A percentile compares a stretch with the other conserved stretches of the same genome.
Evolutionary conservation across 2,329 filamentous ascomycete genomes (phyloP).

Genomic region (Elsinoe australis): DNA sequence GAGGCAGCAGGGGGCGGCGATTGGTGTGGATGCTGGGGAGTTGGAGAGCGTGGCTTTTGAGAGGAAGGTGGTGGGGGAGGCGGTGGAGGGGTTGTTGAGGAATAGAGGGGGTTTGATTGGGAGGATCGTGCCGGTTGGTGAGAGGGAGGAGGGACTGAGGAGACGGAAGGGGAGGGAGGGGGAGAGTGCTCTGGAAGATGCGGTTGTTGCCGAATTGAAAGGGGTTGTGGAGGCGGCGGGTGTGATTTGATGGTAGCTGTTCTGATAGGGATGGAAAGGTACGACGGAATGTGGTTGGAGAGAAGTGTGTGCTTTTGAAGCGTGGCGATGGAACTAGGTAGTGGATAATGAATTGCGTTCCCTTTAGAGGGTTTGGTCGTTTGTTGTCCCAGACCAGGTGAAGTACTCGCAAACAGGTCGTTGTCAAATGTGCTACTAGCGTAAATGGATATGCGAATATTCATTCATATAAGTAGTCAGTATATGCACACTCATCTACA

Average conservation of each 20-base stretch:
- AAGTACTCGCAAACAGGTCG: no score
- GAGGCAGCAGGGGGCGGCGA: slow-evolving; percentile 55
- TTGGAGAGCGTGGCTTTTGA: slow-evolving; percentile 73
- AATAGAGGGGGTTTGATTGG: slow-evolving; percentile 58
- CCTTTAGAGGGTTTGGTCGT: no score
- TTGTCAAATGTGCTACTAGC: no score
- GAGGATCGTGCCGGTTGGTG: slow-evolving; percentile 63
- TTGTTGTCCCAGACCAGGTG: no score
- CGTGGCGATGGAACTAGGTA: no score
- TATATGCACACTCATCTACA: no score
- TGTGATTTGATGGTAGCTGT: not conserved
- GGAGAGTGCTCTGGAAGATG: slow-evolving; percentile 66
- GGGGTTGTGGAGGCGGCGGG: slow-evolving; percentile 34
- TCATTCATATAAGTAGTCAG: no score
- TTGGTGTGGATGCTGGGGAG: slow-evolving; percentile 50
- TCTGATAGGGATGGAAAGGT: not conserved
- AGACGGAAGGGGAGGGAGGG: slow-evolving; percentile 34
- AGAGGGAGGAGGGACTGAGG: slow-evolving; percentile 60
- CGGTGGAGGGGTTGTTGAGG: slow-evolving; percentile 70
- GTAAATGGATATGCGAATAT: no score
- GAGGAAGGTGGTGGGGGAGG: slow-evolving; percentile 61
- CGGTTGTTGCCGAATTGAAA: slow-evolving; percentile 62
- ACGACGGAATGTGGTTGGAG: not conserved
- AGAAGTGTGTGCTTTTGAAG: no score
- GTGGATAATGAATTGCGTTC: no score